Evolutionary conservation across 352 stramenopile species (phyloP), one percentile per base, ranked within the genome.

Genomic region (Phytophthora ramorum): DNA sequence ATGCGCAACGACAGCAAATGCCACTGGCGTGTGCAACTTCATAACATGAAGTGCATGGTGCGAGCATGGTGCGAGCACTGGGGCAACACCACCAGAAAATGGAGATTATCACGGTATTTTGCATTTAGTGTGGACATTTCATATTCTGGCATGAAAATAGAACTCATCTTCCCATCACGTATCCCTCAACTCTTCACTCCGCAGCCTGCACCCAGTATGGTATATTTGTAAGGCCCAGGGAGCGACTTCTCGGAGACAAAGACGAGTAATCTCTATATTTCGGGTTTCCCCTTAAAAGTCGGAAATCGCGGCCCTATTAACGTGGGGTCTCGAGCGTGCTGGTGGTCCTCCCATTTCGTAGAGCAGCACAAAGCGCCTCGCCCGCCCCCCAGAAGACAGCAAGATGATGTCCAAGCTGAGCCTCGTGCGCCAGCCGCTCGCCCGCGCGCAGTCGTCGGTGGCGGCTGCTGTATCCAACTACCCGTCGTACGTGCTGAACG

Each of bases 401-500:
- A 66, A 47, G 44, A 93, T 92, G 83, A 79, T 91, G 61, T 88
- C 83, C 62, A 92, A 90, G 81, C 63, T 79, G 52, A 71, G 28
- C 43, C 67, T 87, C 72, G 72, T 75, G 64, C 78, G 74, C 58
- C 72, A 70, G 69, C 69, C 73, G 71, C 83, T 93, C 58, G 47
- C 79, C 61, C 85, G 85, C 71, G 83, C 85, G 65, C 80, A 93
- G 73, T 93, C 82, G 72, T 91, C 83, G 34, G 66, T 81, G 38
- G 76, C 81, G 17, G 82, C 86, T 41, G 75, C 81, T 41, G 82
- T 89, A 61, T 82, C 85, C 59, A 90, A 87, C 69, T 93, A 92
- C 72, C 89, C 89, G 45, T 85, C 89, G 26, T 98, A 97, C 68
- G 89, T 98, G 63, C 77, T 97, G 43, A 98, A 98, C 71, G 90